Evolutionary conservation across 352 stramenopile species (phyloP), one percentile per base, ranked within the genome.

Genomic region (Globisporangium spiculum): DNA sequence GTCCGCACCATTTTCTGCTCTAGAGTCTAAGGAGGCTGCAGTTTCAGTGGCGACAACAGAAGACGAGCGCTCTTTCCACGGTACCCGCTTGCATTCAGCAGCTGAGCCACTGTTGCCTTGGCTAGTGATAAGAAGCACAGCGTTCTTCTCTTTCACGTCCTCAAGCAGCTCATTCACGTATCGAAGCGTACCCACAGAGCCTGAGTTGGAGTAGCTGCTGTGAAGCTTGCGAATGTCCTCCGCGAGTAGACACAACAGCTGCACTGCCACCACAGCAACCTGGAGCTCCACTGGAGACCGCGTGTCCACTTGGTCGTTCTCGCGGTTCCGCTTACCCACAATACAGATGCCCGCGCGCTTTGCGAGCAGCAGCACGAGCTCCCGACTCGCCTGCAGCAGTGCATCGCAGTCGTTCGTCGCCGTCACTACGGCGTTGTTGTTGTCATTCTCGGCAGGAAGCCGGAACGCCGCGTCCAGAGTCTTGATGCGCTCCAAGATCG

Each of bases 301-400:
- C 0, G 67, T 75, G 57, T 94, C 86, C 6, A 54, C 16, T 4
- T 72, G 68, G 57, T 91, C 84, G 48, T 83, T 86, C 0, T 70
- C 59, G 10, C 61, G 52, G 46, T 89, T 72, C 14, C 84, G 78
- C 50, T 94, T 92, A 8, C 86, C 86, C 1, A 74, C 78, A 44
- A 92, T 68, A 32, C 83, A 91, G 34, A 94, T 85, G 8, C 83
- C 84, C 0, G 81, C 75, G 32, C 86, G 86, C 44, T 84, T 86
- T 6, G 86, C 82, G 5, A 92, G 67, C 16, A 86, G 26, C 7
- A 79, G 32, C 16, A 75, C 65, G 34, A 89, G 60, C 20, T 92
- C 84, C 1, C 80, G 70, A 7, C 67, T 60, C n/a, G 70, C 66
- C 10, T 70, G 65, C 10, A 90, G 48, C 48, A 88, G 57, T 8